Percentiles rank a stretch among this genome's conserved stretches.
Evolutionary conservation across 768 basidiomycete species (phyloP).

Genomic region (Peribolospora kevripleyi): DNA sequence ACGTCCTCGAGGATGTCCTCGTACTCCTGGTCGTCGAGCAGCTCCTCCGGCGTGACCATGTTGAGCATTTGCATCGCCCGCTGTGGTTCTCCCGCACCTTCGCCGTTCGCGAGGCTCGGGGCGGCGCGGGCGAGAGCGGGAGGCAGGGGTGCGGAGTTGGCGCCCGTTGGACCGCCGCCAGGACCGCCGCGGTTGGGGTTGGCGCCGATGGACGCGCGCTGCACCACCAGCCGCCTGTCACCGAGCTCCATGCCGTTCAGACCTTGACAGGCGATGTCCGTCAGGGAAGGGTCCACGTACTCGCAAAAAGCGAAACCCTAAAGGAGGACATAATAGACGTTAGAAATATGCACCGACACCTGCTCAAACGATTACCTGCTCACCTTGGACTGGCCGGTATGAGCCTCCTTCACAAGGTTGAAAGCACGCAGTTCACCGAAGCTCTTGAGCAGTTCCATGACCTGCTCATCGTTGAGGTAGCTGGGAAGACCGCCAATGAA

Average conservation of each 20-base stretch:
- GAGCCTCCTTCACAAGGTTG: conserved; percentile 88
- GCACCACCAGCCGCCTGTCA: conserved; percentile 82
- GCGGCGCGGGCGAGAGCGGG: not conserved
- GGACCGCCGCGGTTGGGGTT: conserved; percentile 20
- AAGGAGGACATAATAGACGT: not conserved
- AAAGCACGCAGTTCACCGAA: conserved; percentile 96
- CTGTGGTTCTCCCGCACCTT: conserved; percentile 16
- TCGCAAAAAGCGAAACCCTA: conserved; percentile 99
- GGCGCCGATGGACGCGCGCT: conserved; percentile 83
- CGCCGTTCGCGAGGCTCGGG: not conserved
- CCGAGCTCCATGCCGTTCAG: conserved; percentile 95
- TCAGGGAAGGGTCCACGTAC: conserved; percentile 67
- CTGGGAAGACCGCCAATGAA: conserved; percentile 89
- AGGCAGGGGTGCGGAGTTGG: conserved; percentile 9
- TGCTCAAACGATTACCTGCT: conserved; percentile 3
- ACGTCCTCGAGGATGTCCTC: conserved; percentile 84
- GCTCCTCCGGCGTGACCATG: conserved; percentile 90
- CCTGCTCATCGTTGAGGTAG: conserved; percentile 93
- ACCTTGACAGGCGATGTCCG: conserved; percentile 86
- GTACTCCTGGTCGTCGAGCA: conserved; percentile 73
- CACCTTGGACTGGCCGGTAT: conserved; percentile 69
- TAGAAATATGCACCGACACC: not conserved
- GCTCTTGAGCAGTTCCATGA: conserved; percentile 86
- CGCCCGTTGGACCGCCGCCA: conserved; percentile 25
- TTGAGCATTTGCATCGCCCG: conserved; percentile 91